Percentiles rank a stretch among this genome's conserved stretches.
Evolutionary conservation across 2,329 filamentous ascomycete genomes (phyloP).

Genomic region (Emmonsiellopsis sp.): DNA sequence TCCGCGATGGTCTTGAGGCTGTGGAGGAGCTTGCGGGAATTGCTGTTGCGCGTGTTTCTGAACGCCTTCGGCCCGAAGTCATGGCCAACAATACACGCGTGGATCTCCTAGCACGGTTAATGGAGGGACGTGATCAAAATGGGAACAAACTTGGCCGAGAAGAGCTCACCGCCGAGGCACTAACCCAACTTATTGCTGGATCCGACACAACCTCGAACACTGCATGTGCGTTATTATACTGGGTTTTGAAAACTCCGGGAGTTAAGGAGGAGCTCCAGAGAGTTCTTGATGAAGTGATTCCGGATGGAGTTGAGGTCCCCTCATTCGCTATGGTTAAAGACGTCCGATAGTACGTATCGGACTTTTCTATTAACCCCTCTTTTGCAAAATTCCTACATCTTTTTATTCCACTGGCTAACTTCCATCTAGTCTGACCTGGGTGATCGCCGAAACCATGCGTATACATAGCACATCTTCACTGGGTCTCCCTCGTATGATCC

Average conservation of each 20-base stretch:
- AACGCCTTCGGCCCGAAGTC: constrained; percentile 58
- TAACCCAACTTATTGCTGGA: constrained; percentile 75
- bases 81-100: constrained; percentile 55
- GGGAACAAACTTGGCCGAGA: constrained; percentile 65
- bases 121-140: constrained; percentile 75
- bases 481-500: constrained; percentile 69
- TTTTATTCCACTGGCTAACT: background rate
- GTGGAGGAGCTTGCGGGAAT: constrained; percentile 79
- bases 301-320: constrained; percentile 53
- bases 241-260: constrained; percentile 58
- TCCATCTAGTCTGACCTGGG: constrained; percentile 46
- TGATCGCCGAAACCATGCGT: constrained; percentile 76
- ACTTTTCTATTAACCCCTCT: background rate
- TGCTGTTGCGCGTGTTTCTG: constrained; percentile 70
- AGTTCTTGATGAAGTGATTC: constrained; percentile 66
- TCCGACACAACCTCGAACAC: constrained; percentile 61
- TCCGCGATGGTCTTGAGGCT: constrained; percentile 61
- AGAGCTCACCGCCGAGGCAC: constrained; percentile 77
- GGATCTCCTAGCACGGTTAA: constrained; percentile 72
- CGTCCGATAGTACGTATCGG: constrained; percentile 51
- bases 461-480: constrained; percentile 80
- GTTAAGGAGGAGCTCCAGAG: constrained; percentile 62
- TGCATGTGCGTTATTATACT: constrained; percentile 73
- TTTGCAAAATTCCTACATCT: background rate
- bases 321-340: constrained; percentile 63